phyloP scores from a whole-genome alignment of 1,139 yeast genomes.

The Saccharomyces hybrid region DNA sequence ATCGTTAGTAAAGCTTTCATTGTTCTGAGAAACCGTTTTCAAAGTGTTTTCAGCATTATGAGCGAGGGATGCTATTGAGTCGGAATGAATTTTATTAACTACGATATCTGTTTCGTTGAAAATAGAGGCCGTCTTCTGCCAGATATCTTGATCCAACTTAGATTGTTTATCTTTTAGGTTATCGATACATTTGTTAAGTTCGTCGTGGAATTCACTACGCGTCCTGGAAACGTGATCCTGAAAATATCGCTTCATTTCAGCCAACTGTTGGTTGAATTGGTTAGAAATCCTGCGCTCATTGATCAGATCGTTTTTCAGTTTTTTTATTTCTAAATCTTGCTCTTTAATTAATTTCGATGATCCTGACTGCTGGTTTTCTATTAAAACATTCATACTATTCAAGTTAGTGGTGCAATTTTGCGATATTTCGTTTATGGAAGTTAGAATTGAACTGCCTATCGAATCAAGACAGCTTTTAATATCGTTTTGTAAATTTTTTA shows the following conservation, averaged over 20 bases:
- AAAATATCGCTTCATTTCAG: background rate
- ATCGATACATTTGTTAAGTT: slow-evolving; percentile 1
- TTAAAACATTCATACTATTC: background rate
- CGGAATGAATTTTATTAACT: background rate
- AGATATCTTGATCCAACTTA: slow-evolving; percentile 5
- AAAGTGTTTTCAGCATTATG: background rate
- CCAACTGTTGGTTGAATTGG: background rate
- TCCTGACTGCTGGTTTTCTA: background rate
- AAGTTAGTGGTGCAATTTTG: background rate
- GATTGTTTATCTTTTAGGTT: slow-evolving; percentile 5
- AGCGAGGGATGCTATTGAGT: background rate
- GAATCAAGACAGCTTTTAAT: background rate
- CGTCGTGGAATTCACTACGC: background rate
- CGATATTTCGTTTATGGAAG: background rate
- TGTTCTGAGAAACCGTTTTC: background rate
- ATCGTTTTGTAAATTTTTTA: background rate
- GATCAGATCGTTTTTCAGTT: background rate
- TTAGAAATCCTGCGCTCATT: background rate
- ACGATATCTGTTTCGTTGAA: slow-evolving; percentile 1
- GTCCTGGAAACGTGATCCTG: background rate
- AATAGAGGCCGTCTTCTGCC: slow-evolving; percentile 2
- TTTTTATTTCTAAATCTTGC: background rate
- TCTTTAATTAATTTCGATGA: background rate
- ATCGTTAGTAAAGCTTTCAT: background rate
- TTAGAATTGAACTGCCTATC: background rate